Evolutionary conservation across 164 flowering plant genomes (phyloP), one percentile per base, ranked within the genome.

Genomic region (Vitis cinerea): DNA sequence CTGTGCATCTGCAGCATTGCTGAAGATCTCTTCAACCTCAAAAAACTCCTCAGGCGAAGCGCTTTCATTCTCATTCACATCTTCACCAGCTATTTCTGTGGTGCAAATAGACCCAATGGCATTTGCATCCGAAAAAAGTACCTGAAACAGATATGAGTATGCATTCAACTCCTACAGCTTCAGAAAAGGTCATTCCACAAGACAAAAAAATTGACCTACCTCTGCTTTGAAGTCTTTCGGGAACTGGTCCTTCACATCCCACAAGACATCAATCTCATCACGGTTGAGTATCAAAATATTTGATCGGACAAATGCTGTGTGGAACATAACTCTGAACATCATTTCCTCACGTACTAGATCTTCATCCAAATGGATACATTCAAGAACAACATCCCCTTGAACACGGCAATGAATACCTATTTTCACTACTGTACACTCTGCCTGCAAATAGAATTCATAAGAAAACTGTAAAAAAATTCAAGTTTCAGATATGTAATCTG

Each of bases 21-120:
- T 90, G 68, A 95, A 95, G 47, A 87, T 88, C 86, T 95, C 98
- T 75, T 93, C 97, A 65, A 84, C 99, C 86, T 95, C 98, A 83
- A 84, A 93, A 74, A 95, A 95, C 71, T 92, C 98, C 74, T 94
- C 97, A 47, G 88, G 83, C 53, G 90, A 81, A 75, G 83, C 81
- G 69, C 71, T 74, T 65, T 84, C 97, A 31, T 69, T 69, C 70
- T 84, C 92, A 77, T 75, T 83, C 29, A 70, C 92, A 79, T 87
- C 92, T 77, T 80, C 88, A 59, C 70, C 71, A 14, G 37, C 78
- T 49, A 69, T 66, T 74, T 80, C 86, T 73, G 82, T 74, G 69
- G 77, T 83, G 72, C 78, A 78, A 77, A 68, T 66, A 72, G 94
- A 78, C 31, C 72, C 80, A 83, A 81, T 74, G 66, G 91, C 81